Evolutionary conservation across 2,329 filamentous ascomycete species (phyloP), one percentile per base, ranked within the genome.

Genomic region (Colletotrichum sp.): DNA sequence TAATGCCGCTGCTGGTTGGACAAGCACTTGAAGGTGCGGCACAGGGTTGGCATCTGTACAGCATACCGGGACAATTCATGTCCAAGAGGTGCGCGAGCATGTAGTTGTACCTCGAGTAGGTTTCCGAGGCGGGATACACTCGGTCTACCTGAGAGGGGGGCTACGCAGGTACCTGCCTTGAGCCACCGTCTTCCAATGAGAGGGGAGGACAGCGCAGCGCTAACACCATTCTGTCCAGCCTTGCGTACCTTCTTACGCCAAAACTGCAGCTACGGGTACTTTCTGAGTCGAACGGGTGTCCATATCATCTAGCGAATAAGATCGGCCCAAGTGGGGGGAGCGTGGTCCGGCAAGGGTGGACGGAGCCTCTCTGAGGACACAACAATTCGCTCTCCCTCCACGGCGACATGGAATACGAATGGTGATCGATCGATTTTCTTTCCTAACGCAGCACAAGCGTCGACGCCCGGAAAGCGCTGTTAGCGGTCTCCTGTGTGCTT

Each of bases 391-490:
- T 66, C 30, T 32, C 68, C 59, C 32, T 59, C 64, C 57, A 34
- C 44, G 63, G 44, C 44, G 73, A 57, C 63, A 36, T 68, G 70
- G 59, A 69, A 73, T 75, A 75, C 70, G 73, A 75, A 75, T 69
- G 73, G 73, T 73, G 73, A 75, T 75, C 73, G 63, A 63, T 73
- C 73, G 32, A 68, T 48, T 11, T 59, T 75, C n/a, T 73, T 73
- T 68, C 73, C 73, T 32, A 75, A 75, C 73, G 44, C 59, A 73
- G 72, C 64, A 67, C 69, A 73, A 75, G 73, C 73, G 73, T 73
- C 55, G 34, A 75, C 73, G 64, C 64, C 70, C 73, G 63, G 65
- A 73, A 70, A 44, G 64, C 55, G 44, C n/a, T 73, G 44, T 73
- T 57, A 72, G 70, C 55, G 64, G 64, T 48, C 34, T 52, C 61